A percentile compares a stretch with the other conserved stretches of the same genome.
Conservation (phyloP, 2,329 filamentous ascomycete genomes). For the Endoconidiophora laricicola region DNA sequence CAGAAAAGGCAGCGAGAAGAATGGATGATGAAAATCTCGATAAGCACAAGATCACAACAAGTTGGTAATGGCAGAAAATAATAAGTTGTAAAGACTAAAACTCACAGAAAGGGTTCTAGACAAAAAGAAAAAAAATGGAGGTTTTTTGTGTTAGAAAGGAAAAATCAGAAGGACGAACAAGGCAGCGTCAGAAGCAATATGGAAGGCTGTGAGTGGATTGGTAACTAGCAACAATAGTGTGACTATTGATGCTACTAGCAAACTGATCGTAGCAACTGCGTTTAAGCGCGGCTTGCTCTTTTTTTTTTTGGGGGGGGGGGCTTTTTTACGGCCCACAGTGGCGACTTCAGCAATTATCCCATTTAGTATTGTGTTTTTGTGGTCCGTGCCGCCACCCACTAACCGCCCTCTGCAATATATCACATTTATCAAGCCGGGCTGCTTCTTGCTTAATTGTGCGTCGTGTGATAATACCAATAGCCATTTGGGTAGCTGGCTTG, state of each 20-base stretch:
- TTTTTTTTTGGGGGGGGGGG: no score
- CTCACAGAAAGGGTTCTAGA: neutral
- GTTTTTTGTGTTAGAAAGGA: slow-evolving; percentile 1
- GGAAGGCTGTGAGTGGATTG: slow-evolving; percentile 5
- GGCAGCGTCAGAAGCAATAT: neutral
- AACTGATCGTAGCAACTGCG: no score
- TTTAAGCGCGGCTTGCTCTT: no score
- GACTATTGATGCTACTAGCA: neutral
- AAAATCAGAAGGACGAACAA: neutral
- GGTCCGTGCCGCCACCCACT: no score
- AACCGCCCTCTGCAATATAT: no score
- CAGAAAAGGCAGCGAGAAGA: neutral
- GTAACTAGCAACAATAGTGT: neutral
- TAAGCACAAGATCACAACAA: neutral
- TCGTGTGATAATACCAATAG: no score
- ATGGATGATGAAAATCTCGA: neutral
- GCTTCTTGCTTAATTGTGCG: no score
- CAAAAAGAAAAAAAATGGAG: slow-evolving; percentile 4
- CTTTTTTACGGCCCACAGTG: no score
- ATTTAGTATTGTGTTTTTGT: no score
- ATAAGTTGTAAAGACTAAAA: neutral
- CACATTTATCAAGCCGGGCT: no score
- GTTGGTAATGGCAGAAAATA: neutral
- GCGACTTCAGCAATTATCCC: no score
- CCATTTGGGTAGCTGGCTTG: no score